These are phyloP conservation scores for Massariosphaeria phaeospora DNA, from an alignment of 495 filamentous ascomycete genomes.

Conservation along the genomic window DNA sequence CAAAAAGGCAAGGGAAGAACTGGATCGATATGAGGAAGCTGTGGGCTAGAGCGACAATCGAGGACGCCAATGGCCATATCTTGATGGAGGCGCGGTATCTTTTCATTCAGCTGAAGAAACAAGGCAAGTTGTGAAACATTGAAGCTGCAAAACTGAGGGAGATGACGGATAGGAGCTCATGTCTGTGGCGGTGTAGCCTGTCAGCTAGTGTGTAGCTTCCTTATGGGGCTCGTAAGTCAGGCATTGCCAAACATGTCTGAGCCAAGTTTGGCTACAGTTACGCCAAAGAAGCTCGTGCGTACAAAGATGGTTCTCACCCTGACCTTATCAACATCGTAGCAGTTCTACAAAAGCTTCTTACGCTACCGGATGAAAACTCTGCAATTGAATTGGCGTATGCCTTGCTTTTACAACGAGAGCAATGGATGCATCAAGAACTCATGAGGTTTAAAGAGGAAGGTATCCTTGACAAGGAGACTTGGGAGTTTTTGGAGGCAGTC, in stretches of 20 bases:
- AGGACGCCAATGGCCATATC: not conserved
- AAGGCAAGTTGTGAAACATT: not conserved
- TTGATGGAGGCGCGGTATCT: slow-evolving; percentile 3
- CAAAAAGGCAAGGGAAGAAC: slow-evolving; percentile 1
- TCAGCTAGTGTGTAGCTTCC: too few species aligned
- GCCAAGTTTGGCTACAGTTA: too few species aligned
- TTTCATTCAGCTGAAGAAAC: not conserved
- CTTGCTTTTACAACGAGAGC: not conserved
- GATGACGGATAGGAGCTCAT: too few species aligned
- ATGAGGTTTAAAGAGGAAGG: not conserved
- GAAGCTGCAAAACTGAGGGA: too few species aligned
- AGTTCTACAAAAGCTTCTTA: not conserved
- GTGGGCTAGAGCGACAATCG: slow-evolving; percentile 5
- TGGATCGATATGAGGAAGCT: slow-evolving; percentile 9
- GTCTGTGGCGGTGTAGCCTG: too few species aligned
- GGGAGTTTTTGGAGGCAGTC: not conserved
- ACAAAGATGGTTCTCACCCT: not conserved
- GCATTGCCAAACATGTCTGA: too few species aligned
- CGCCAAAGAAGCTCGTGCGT: too few species aligned
- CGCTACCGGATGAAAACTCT: not conserved
- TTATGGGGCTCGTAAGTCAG: too few species aligned
- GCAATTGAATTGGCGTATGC: not conserved
- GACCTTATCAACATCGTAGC: slow-evolving; percentile 4
- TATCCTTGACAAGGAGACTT: not conserved
- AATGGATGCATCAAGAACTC: not conserved